Evolutionary conservation across 202 grass and related monocot genomes (phyloP).

Genomic region (Eragrostis tef): DNA sequence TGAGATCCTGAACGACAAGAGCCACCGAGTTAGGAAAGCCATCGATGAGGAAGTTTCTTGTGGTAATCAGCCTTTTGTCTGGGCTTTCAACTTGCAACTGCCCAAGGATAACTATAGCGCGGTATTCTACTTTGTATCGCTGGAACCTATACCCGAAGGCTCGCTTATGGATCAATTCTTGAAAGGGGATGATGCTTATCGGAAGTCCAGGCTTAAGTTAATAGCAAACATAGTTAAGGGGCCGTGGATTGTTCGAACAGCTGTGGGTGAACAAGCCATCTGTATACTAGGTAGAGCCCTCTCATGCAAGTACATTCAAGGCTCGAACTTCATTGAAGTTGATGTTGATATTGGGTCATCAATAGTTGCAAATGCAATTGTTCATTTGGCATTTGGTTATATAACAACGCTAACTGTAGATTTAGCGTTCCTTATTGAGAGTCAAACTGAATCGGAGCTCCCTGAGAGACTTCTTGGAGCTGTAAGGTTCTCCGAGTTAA

Average conservation of each 20-base stretch:
- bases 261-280: constrained; percentile 94
- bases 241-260: constrained; percentile 91
- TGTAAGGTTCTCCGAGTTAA: constrained; percentile 78
- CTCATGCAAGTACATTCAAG: constrained; percentile 75
- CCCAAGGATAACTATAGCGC: constrained; percentile 88
- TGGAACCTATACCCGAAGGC: constrained; percentile 62
- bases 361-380: constrained; percentile 92
- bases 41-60: constrained; percentile 59
- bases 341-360: constrained; percentile 96
- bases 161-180: constrained; percentile 85
- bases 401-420: constrained; percentile 77
- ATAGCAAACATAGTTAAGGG: constrained; percentile 85
- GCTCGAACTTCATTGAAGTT: constrained; percentile 80
- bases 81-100: constrained; percentile 96
- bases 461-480: constrained; percentile 88
- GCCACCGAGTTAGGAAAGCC: constrained; percentile 76
- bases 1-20: constrained; percentile 73
- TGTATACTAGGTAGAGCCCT: constrained; percentile 86
- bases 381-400: constrained; percentile 94
- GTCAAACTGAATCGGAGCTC: constrained; percentile 82
- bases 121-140: constrained; percentile 71
- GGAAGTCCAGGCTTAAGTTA: constrained; percentile 90
- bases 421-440: constrained; percentile 90
- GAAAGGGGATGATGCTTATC: constrained; percentile 83
- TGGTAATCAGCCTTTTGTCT: constrained; percentile 75